Base-by-base conservation (phyloP, 345 rosid species). In the Eutrema japonicum region DNA sequence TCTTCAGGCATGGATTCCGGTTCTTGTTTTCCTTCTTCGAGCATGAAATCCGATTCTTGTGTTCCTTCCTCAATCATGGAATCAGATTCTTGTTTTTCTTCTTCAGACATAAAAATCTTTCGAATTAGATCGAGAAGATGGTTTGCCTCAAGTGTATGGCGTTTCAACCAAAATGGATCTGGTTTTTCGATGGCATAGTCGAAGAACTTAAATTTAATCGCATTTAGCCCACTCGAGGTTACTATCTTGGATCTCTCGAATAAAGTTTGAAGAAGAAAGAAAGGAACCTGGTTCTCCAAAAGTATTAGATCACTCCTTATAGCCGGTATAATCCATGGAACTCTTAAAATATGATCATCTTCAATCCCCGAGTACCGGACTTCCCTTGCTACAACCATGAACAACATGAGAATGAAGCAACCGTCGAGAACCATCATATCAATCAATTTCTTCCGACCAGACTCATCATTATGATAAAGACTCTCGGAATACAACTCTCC, bases 361-460 rank as follows among this genome's bases (percentile, higher is more conserved):
- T 52, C 16, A 11, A 16, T 16, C 27, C 80, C 79, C 8, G 54
- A 4, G 1, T 50, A 45, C 6, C 12, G 0, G 10, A 82, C 73
- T 14, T 82, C 4, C 11, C 72, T 51, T 3, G 81, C 85, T 26
- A 82, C 85, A 18, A 79, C 80, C 48, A 83, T 73, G 60, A 85
- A 81, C 32, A 85, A 64, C 64, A 80, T 83, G 32, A 87, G 77
- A 14, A 85, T 70, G 60, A 87, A 87, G 38, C 91, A 87, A 6
- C 88, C 83, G 35, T 86, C 88, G 7, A 84, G 81, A 38, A 82
- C 70, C 80, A 84, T 78, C 85, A 86, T 81, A 64, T 79, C 76
- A 0, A 82, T 35, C 0, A 86, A 37, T 6, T 72, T 78, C 1
- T 40, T 10, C 18, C 66, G 30, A 11, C 13, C 48, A 5, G 37